phyloP scores from a whole-genome alignment of 2,329 filamentous ascomycete species.

The Dactylellina leptospora region DNA sequence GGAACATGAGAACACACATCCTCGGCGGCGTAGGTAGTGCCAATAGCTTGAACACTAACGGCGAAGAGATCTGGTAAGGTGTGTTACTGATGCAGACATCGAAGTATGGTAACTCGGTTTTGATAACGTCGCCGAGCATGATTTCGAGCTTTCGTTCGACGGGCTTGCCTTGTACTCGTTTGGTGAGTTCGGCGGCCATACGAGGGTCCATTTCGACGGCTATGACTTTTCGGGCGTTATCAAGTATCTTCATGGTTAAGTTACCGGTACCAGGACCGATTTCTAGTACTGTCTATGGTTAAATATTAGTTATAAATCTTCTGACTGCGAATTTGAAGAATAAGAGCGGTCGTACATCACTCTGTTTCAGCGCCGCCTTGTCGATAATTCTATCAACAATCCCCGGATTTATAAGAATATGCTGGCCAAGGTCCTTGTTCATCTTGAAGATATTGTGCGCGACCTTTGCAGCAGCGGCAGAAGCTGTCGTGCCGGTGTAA shows the following conservation, averaged over 20 bases:
- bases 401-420: constrained; percentile 92
- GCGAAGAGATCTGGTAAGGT: constrained; percentile 83
- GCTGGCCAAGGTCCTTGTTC: constrained; percentile 88
- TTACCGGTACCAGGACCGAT: constrained; percentile 91
- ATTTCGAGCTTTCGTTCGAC: constrained; percentile 85
- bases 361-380: constrained; percentile 90
- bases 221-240: constrained; percentile 82
- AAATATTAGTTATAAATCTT: constrained; percentile 15
- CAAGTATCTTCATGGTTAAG: constrained; percentile 86
- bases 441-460: constrained; percentile 95
- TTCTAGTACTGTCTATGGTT: constrained; percentile 75
- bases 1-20: constrained; percentile 91
- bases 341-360: constrained; percentile 72
- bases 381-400: constrained; percentile 82
- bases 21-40: constrained; percentile 82
- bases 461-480: constrained; percentile 63
- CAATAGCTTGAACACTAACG: constrained; percentile 89
- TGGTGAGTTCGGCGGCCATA: constrained; percentile 94
- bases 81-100: constrained; percentile 86
- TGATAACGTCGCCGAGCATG: constrained; percentile 90
- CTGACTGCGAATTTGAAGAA: neutral
- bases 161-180: constrained; percentile 89
- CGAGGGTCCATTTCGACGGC: constrained; percentile 93
- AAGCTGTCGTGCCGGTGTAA: constrained; percentile 55
- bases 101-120: constrained; percentile 80